Base-by-base conservation (phyloP, 148 eudicot genomes). In the Chenopodium berlandieri region DNA sequence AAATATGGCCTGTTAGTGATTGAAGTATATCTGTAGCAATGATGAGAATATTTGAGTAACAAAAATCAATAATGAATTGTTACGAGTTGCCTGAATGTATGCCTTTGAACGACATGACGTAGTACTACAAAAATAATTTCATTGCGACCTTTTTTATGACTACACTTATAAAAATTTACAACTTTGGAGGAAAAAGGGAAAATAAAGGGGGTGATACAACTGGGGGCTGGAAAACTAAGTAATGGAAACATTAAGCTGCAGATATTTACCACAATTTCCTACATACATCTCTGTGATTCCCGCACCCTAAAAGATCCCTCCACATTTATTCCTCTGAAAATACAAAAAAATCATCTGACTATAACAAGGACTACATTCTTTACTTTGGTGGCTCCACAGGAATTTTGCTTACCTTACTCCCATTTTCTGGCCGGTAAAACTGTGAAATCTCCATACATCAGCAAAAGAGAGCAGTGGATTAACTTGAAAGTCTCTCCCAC, bases 321-420 rank as follows among this genome's bases (percentile, higher is more conserved):
- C 73, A 64, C 30, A 54, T 77, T 83, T 79, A 78, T 82, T 79
- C 66, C 79, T 73, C 44, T 74, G 25, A 68, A 74, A 72, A 73
- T 84, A 84, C 88, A 84, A 84, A 82, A 82, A 84, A 83, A 76
- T 72, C 40, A 83, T 69, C 83, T 78, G 64, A 81, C 82, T 32
- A 71, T 64, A 78, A 65, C 23, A 66, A 63, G 75, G 65, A 81
- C 27, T 75, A 75, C 56, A 75, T 10, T n/a, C 12, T 73, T 16
- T 52, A 1, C 52, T 27, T 74, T 37, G 32, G 47, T 20, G 25
- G 64, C 32, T 44, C 68, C 71, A 56, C 54, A 80, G 31, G 72
- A 81, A 75, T 17, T 66, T 7, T 52, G 74, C 50, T 17, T 9
- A 74, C n/a, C 47, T 25, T n/a, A 44, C 30, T 58, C 56, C 65